phyloP scores from a whole-genome alignment of 1,284 basidiomycete genomes.

The Trametes versicolor region DNA sequence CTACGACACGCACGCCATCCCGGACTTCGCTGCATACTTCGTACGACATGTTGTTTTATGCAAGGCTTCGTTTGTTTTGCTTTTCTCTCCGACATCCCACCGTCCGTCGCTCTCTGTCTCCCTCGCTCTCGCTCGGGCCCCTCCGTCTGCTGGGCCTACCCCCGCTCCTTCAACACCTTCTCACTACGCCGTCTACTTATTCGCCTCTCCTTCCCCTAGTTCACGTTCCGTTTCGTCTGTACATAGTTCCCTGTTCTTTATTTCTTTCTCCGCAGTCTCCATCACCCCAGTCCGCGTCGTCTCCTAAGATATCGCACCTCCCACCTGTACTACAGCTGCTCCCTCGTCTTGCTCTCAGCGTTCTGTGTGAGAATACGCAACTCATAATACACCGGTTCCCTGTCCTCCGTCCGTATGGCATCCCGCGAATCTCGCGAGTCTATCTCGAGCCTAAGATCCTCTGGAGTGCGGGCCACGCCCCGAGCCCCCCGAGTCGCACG shows the following conservation, averaged over 20 bases:
- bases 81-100: conserved; percentile 16
- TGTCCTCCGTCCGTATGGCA: not conserved
- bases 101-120: conserved; percentile 18
- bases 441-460: not conserved
- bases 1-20: conserved; percentile 35
- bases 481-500: not conserved
- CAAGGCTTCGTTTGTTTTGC: conserved; percentile 30
- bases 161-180: conserved; percentile 12
- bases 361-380: conserved; percentile 43
- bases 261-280: conserved; percentile 8
- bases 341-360: conserved; percentile 30
- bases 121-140: conserved; percentile 4
- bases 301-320: conserved; percentile 23
- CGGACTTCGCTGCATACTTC: conserved; percentile 39
- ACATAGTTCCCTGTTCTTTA: conserved; percentile 12
- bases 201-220: not conserved
- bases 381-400: conserved; percentile 35
- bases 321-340: conserved; percentile 30
- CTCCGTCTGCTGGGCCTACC: not conserved
- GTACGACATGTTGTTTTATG: conserved; percentile 35
- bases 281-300: conserved; percentile 18
- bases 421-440: not conserved
- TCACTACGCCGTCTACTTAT: conserved; percentile 6
- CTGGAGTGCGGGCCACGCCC: not conserved
- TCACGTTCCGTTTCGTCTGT: conserved; percentile 1